Evolutionary conservation across 805 yeast genomes (phyloP).

Genomic region (Phaffomyces thermotolerans): DNA sequence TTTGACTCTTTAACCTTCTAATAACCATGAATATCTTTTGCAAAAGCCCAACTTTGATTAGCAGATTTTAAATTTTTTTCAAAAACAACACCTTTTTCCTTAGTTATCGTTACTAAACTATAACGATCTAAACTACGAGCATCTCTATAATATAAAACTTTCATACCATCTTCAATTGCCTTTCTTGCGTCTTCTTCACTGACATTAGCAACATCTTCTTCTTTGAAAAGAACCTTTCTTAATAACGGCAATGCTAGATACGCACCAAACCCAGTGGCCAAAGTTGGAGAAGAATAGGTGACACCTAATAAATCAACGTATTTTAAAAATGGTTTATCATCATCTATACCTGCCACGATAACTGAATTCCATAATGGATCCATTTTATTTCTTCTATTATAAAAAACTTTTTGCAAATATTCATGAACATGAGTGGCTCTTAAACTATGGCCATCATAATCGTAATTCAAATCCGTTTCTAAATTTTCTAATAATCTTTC

Average conservation of each 20-base stretch:
- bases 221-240: slow-evolving; percentile 75
- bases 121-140: slow-evolving; percentile 89
- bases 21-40: slow-evolving; percentile 81
- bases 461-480: slow-evolving; percentile 74
- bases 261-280: slow-evolving; percentile 96
- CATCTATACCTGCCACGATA: slow-evolving; percentile 83
- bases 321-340: slow-evolving; percentile 64
- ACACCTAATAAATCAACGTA: slow-evolving; percentile 92
- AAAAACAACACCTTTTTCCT: slow-evolving; percentile 51
- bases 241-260: slow-evolving; percentile 89
- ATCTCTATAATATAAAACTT: slow-evolving; percentile 90
- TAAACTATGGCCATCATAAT: slow-evolving; percentile 56
- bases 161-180: slow-evolving; percentile 82
- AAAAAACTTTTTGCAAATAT: slow-evolving; percentile 77
- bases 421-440: slow-evolving; percentile 86
- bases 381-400: slow-evolving; percentile 85
- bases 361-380: slow-evolving; percentile 95
- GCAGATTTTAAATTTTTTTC: slow-evolving; percentile 63
- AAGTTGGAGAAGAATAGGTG: slow-evolving; percentile 75
- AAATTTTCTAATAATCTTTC: slow-evolving; percentile 70
- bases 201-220: slow-evolving; percentile 64
- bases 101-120: slow-evolving; percentile 68
- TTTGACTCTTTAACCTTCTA: not conserved
- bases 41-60: slow-evolving; percentile 85
- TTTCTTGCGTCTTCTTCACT: slow-evolving; percentile 69